Evolutionary conservation across 1,139 yeast species (phyloP).

Genomic region (Suhomyces bribrorum): DNA sequence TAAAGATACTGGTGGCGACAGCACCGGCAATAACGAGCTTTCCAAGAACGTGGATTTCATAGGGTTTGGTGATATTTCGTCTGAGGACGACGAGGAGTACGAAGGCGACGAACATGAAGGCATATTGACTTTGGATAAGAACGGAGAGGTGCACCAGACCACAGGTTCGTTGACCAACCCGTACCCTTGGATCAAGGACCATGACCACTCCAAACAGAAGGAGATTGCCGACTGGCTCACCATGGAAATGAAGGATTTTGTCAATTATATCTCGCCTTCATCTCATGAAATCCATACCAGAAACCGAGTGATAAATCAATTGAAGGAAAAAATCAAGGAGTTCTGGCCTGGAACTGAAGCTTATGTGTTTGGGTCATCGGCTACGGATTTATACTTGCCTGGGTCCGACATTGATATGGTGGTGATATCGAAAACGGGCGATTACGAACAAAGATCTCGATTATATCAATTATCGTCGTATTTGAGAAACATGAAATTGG

Average conservation of each 20-base stretch:
- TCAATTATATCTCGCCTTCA: constrained; percentile 85
- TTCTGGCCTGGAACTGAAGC: constrained; percentile 84
- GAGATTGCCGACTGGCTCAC: constrained; percentile 89
- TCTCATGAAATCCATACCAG: constrained; percentile 70
- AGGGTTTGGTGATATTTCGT: constrained; percentile 55
- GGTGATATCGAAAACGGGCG: constrained; percentile 63
- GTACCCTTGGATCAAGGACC: constrained; percentile 80
- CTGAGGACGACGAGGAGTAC: constrained; percentile 36
- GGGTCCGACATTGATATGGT: constrained; percentile 98
- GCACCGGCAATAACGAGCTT: constrained; percentile 31
- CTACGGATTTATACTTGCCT: constrained; percentile 91
- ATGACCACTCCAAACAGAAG: constrained; percentile 70
- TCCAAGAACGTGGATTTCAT: constrained; percentile 59
- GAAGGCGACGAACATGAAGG: constrained; percentile 28
- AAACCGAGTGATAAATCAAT: constrained; percentile 61
- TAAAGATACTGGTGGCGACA: constrained; percentile 9
- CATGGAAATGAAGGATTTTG: constrained; percentile 83
- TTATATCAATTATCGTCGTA: constrained; percentile 76
- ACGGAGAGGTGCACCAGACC: constrained; percentile 28
- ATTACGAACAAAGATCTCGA: constrained; percentile 66
- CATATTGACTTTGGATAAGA: constrained; percentile 22
- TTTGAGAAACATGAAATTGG: constrained; percentile 62
- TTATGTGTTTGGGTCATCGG: constrained; percentile 92
- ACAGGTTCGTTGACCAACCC: constrained; percentile 24
- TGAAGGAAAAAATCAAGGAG: constrained; percentile 55